A percentile compares a stretch with the other conserved stretches of the same genome.
Conservation (phyloP, 805 yeast genomes). For the Kuraishia piskuri region DNA sequence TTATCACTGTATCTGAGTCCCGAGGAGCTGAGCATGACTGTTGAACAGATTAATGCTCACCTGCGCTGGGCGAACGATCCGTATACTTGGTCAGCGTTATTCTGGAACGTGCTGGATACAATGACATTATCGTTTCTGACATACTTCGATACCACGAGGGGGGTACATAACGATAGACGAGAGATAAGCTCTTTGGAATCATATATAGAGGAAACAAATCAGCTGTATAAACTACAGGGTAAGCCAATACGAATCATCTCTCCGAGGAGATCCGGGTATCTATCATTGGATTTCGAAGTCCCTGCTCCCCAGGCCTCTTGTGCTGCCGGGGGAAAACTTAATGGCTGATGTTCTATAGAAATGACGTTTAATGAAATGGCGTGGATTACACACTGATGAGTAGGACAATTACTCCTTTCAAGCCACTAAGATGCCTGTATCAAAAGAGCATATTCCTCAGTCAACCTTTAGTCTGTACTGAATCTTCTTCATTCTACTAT, state of each 20-base stretch:
- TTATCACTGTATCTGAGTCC: constrained; percentile 26
- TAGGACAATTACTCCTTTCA: too few species aligned
- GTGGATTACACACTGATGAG: too few species aligned
- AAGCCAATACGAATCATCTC: constrained; percentile 32
- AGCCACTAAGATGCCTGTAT: too few species aligned
- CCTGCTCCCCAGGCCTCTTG: too few species aligned
- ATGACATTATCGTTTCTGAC: constrained; percentile 33
- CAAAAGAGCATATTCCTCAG: too few species aligned
- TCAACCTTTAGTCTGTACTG: constrained; percentile 13
- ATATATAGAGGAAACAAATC: constrained; percentile 27
- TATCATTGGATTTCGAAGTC: constrained; percentile 48
- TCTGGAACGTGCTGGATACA: constrained; percentile 31
- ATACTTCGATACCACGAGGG: constrained; percentile 9
- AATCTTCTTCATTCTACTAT: constrained; percentile 20
- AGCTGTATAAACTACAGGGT: constrained; percentile 9
- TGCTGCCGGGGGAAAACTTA: too few species aligned
- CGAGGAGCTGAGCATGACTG: constrained; percentile 32
- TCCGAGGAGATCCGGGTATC: constrained; percentile 44
- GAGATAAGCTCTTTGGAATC: constrained; percentile 31
- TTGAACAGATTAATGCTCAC: constrained; percentile 33
- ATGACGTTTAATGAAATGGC: not conserved
- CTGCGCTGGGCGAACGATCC: constrained; percentile 30
- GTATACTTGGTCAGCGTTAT: constrained; percentile 24
- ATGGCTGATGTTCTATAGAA: not conserved
- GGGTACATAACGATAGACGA: constrained; percentile 17